Conservation (phyloP, 768 basidiomycete species). For the Gelatoporia subvermispora region DNA sequence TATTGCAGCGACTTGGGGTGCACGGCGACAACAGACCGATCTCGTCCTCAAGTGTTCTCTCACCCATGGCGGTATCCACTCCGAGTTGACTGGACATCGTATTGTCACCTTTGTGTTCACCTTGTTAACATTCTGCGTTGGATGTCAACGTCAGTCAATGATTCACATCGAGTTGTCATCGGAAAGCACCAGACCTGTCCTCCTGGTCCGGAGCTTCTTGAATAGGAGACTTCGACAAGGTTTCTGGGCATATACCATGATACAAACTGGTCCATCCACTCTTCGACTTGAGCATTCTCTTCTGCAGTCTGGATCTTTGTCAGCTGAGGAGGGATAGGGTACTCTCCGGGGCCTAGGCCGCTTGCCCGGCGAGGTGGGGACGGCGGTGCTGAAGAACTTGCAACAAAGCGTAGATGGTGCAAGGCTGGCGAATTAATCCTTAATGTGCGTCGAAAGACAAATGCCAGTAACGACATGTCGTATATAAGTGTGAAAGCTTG, state of each 20-base stretch:
- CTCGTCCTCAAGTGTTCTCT: constrained; percentile 37
- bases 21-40: constrained; percentile 37
- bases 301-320: constrained; percentile 30
- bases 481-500: too few species aligned
- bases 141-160: neutral
- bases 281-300: constrained; percentile 43
- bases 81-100: constrained; percentile 49
- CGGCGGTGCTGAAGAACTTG: too few species aligned
- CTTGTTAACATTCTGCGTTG: constrained; percentile 77
- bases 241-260: constrained; percentile 40
- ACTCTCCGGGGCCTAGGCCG: too few species aligned
- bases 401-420: too few species aligned
- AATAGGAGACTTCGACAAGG: constrained; percentile 60
- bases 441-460: too few species aligned
- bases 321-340: constrained; percentile 36
- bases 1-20: too few species aligned
- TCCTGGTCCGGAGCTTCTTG: constrained; percentile 80
- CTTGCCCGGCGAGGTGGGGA: too few species aligned
- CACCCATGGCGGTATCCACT: constrained; percentile 74
- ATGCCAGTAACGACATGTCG: too few species aligned
- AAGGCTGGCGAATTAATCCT: too few species aligned
- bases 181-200: constrained; percentile 54
- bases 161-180: constrained; percentile 3
- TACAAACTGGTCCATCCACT: constrained; percentile 53
- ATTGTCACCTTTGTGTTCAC: constrained; percentile 79